These are phyloP conservation scores for Tanacetum coccineum DNA, from an alignment of 129 eudicot genomes.

Conservation along the genomic window DNA sequence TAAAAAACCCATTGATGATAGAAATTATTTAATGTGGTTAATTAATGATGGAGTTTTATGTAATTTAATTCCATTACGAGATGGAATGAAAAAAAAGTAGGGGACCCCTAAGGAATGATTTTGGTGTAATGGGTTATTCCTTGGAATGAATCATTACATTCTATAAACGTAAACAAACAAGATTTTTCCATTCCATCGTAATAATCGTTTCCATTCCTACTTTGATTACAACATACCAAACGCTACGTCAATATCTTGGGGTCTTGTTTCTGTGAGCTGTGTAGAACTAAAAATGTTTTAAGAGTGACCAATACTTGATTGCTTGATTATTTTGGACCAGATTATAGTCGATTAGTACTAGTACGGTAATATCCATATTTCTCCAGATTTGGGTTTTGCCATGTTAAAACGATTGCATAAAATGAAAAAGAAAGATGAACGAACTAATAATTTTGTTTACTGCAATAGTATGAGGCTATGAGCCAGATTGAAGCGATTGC, in stretches of 20 bases:
- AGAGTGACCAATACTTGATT: background rate
- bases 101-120: too few species aligned
- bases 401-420: background rate
- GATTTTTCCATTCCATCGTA: too few species aligned
- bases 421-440: background rate
- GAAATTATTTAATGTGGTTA: too few species aligned
- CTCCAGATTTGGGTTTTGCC: constrained; percentile 14
- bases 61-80: too few species aligned
- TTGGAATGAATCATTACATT: too few species aligned
- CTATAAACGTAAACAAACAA: too few species aligned
- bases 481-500: constrained; percentile 1
- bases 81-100: too few species aligned
- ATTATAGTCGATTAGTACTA: background rate
- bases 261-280: constrained; percentile 8
- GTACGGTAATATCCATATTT: background rate
- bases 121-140: too few species aligned
- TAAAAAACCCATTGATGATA: too few species aligned
- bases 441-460: background rate
- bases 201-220: too few species aligned
- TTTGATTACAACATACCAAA: too few species aligned
- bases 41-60: too few species aligned
- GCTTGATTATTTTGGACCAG: constrained; percentile 7
- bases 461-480: background rate
- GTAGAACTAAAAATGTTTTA: background rate
- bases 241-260: constrained; percentile 8